These are phyloP conservation scores for Actinomortierella ambigua DNA, from an alignment of 371 early-diverging fungal genomes.

Conservation along the genomic window DNA sequence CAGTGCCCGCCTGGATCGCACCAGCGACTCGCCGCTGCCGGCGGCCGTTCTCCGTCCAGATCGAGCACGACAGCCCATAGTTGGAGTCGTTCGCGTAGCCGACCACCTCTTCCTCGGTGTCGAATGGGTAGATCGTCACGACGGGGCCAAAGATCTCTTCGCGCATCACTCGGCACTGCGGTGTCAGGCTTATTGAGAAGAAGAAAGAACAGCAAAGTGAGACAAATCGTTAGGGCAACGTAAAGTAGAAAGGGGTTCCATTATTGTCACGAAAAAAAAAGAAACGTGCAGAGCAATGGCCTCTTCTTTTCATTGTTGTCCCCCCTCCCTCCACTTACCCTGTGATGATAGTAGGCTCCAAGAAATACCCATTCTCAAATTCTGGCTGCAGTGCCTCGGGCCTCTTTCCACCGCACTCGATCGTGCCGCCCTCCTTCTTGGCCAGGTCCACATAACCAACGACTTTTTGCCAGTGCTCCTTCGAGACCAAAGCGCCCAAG, in stretches of 20 bases:
- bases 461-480: conserved; percentile 73
- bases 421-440: conserved; percentile 66
- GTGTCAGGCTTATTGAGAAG: conserved; percentile 45
- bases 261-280: conserved; percentile 1
- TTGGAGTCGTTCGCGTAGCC: conserved; percentile 68
- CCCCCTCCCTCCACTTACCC: conserved; percentile 33
- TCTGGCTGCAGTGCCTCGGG: conserved; percentile 11
- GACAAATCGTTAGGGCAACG: background rate
- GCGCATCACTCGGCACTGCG: conserved; percentile 62
- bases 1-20: conserved; percentile 58
- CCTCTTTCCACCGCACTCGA: conserved; percentile 55
- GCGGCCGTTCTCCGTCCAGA: conserved; percentile 75
- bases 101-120: conserved; percentile 72
- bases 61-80: conserved; percentile 81
- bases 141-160: conserved; percentile 92
- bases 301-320: background rate
- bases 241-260: too few relatives aligned
- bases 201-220: background rate
- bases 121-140: conserved; percentile 77
- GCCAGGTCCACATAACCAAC: conserved; percentile 68
- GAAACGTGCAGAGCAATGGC: background rate
- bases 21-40: conserved; percentile 67
- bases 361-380: conserved; percentile 61
- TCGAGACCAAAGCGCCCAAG: conserved; percentile 67
- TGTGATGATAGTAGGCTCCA: conserved; percentile 72